Evolutionary conservation across 441 rosid species (phyloP).

Genomic region (Raphanus hybrid): DNA sequence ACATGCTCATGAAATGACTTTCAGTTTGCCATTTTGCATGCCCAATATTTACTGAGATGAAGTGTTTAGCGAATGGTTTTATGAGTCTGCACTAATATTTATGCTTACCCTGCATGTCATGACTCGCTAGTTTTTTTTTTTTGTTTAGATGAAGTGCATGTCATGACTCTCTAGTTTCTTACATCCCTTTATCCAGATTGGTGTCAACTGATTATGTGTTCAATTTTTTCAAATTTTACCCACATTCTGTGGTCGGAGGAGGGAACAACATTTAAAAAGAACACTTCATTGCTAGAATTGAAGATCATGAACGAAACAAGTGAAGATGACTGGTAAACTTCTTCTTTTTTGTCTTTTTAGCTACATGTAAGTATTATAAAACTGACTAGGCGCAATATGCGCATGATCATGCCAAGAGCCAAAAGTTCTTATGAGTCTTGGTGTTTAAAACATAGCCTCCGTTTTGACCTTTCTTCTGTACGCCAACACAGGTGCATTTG

Average conservation of each 20-base stretch:
- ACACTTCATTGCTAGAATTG: constrained; percentile 26
- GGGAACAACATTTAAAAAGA: not conserved
- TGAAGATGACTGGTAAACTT: constrained; percentile 22
- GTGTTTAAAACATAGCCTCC: constrained; percentile 89
- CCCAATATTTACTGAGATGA: not conserved
- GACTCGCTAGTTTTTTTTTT: too few relatives aligned
- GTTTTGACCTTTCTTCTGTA: constrained; percentile 80
- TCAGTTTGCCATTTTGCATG: not conserved
- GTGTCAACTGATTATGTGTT: not conserved
- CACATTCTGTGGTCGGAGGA: not conserved
- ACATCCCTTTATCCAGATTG: not conserved
- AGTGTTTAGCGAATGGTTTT: not conserved
- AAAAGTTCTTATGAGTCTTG: constrained; percentile 84
- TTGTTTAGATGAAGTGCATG: too few relatives aligned
- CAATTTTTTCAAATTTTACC: not conserved
- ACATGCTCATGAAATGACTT: not conserved
- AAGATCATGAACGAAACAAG: constrained; percentile 26
- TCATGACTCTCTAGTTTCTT: not conserved
- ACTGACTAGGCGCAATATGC: constrained; percentile 30
- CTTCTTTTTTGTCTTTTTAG: constrained; percentile 16
- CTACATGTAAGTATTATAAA: constrained; percentile 20
- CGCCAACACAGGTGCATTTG: constrained; percentile 82
- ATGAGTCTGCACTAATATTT: not conserved
- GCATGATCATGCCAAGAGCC: constrained; percentile 75
- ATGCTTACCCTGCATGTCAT: not conserved